Percentiles rank a stretch among this genome's conserved stretches.
These are phyloP conservation scores for Rhizopogon roseolus DNA, from an alignment of 768 basidiomycete species.

Conservation along the genomic window DNA sequence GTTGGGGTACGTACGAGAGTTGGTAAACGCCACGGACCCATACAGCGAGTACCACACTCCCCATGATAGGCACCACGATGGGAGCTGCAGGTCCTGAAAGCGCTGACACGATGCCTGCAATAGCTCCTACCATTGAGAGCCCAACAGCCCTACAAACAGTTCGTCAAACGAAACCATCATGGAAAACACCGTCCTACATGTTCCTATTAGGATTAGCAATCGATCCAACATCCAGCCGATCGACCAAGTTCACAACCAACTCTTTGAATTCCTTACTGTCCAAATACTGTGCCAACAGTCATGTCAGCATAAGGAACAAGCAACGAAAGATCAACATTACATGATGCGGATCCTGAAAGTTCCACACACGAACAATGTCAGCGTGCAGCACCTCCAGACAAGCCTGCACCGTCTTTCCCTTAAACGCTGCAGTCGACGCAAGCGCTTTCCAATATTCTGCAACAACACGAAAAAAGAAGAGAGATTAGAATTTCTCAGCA, in stretches of 20 bases:
- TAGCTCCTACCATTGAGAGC: not conserved
- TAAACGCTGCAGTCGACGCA: constrained; percentile 8
- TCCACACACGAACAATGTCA: constrained; percentile 15
- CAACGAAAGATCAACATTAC: not conserved
- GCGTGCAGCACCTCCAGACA: constrained; percentile 14
- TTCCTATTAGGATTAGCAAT: not conserved
- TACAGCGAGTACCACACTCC: not conserved
- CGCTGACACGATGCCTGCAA: not conserved
- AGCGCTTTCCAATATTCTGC: constrained; percentile 16
- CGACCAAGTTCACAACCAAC: not conserved
- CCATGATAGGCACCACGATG: not conserved
- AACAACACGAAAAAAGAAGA: not conserved
- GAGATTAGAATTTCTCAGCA: not conserved
- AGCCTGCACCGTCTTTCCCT: not conserved
- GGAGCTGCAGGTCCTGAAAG: not conserved
- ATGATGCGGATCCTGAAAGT: constrained; percentile 5
- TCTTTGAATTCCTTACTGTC: not conserved
- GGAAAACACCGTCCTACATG: not conserved
- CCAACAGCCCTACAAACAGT: not conserved
- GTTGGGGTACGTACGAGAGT: not conserved
- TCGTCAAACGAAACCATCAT: not conserved
- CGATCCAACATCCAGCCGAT: not conserved
- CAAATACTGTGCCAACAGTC: not conserved
- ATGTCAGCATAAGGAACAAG: not conserved
- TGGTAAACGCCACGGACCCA: not conserved